Percentiles rank a stretch among this genome's conserved stretches.
Conservation (phyloP, 2,329 filamentous ascomycete species). For the Nemania serpens region DNA sequence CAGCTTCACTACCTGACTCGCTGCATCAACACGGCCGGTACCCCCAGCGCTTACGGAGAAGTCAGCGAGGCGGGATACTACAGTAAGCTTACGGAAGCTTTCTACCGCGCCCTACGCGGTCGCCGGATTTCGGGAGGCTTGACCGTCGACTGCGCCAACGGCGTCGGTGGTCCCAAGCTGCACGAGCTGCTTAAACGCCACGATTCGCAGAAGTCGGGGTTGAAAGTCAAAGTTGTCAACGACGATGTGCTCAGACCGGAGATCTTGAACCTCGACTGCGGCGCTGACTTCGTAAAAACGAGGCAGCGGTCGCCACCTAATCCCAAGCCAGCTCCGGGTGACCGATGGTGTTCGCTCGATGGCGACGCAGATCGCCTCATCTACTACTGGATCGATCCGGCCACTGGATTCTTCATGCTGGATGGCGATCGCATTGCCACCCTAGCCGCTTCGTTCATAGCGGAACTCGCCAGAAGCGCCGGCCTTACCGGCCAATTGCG, state of each 20-base stretch:
- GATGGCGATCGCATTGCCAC: constrained; percentile 97
- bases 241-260: constrained; percentile 92
- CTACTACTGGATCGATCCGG: constrained; percentile 88
- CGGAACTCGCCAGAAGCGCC: constrained; percentile 80
- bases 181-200: constrained; percentile 83
- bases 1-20: constrained; percentile 96
- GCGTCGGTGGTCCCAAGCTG: constrained; percentile 91
- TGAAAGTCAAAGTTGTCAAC: constrained; percentile 87
- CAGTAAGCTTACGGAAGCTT: constrained; percentile 84
- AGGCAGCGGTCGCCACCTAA: constrained; percentile 86
- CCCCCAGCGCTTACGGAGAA: constrained; percentile 84
- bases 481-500: constrained; percentile 80
- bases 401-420: constrained; percentile 85
- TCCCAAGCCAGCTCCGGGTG: constrained; percentile 75
- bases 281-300: constrained; percentile 97
- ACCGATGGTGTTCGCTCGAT: constrained; percentile 88
- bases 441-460: constrained; percentile 90
- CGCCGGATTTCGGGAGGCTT: constrained; percentile 75
- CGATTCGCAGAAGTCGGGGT: constrained; percentile 66
- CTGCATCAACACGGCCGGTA: constrained; percentile 90
- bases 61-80: constrained; percentile 93
- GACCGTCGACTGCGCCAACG: constrained; percentile 94
- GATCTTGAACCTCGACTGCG: constrained; percentile 88
- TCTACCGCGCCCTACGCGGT: constrained; percentile 79
- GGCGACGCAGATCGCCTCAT: constrained; percentile 95